Evolutionary conservation across 148 eudicot genomes (phyloP), one percentile per base, ranked within the genome.

Genomic region (Rhododendron molle): DNA sequence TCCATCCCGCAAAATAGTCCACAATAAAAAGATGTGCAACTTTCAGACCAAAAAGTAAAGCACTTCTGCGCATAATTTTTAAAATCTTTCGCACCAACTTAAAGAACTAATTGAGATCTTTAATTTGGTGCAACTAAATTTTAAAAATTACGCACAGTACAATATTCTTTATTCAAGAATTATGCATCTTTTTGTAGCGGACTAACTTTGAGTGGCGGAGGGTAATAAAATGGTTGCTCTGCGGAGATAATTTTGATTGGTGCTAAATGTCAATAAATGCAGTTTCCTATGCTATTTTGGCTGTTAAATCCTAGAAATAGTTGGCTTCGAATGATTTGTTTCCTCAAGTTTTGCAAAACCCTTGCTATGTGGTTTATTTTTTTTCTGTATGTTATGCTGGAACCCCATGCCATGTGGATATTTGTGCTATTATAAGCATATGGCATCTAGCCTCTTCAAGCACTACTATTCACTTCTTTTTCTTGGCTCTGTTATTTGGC

Each of bases 381-480:
- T 30, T 26, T 28, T 67, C 15, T 26, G 32, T 26, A 10, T 67
- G 32, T 67, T 71, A 32, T 30, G 38, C 20, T 71, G 14, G 36
- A 49, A 28, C 14, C 26, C 50, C 46, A 14, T 81, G 21, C 26
- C 52, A 16, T 28, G 38, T 43, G 5, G 56, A 83, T 82, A 23
- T 15, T 11, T 67, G 44, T 71, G 12, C 52, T 44, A 44, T 26
- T 43, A 26, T n/a, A 52, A n/a, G 26, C n/a, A 28, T 18, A 40
- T 21, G 20, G 40, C 62, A 60, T 5, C 11, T 43, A 14, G 74
- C 47, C 52, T 81, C 20, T 23, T 62, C 76, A 43, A 60, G 73
- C 36, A 40, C n/a, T 76, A 81, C 11, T 40, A 50, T 82, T 82
- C 76, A 13, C 7, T 81, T 81, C 84, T 81, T 58, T 58, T 60